Base-by-base conservation (phyloP, 1,284 basidiomycete species). In the Leccinum solheimii region DNA sequence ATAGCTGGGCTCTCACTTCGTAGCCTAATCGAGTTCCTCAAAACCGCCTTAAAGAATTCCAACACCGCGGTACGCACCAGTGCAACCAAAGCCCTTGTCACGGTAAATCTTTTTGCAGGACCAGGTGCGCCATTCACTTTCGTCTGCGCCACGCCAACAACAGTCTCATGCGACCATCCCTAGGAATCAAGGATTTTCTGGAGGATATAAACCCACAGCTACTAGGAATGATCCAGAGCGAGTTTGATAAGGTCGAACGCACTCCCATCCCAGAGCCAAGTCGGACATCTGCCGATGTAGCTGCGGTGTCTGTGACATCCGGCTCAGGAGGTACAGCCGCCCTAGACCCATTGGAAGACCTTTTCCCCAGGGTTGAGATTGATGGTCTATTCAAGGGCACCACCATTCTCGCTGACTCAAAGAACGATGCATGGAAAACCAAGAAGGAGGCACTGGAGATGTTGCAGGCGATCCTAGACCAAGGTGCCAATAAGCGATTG, bases 121-220 rank as follows among this genome's bases (percentile, higher is more conserved):
- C 80, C 92, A 49, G 88, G 94, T 95, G 70, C 69, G 90, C 62
- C 23, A 58, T 58, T 79, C 5, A 16, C 23, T 54, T 59, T 27
- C 16, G 2, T 21, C 36, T 55, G 57, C 32, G 27, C 19, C 45
- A 56, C 7, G 54, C 32, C 49, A 38, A 5, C 51, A 8, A 26
- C 34, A 34, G 58, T 59, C 58, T 60, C 58, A 11, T 51, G 57
- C 26, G 30, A 52, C 23, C 19, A n/a, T 49, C 38, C 49, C 48
- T 38, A 91, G 95, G 92, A 67, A 89, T 99, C 77, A 94, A 91
- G 73, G 91, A 94, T 62, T 90, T 99, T 68, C 76, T 99, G 19
- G 93, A 95, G 71, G 97, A 98, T 72, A 81, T 99, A 52, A 99
- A 98, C 72, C 91, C 97, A 3, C 94, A 98, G 71, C 81, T 99